Conservation (phyloP, 2,329 filamentous ascomycete genomes). For the Nigrospora oryzae region DNA sequence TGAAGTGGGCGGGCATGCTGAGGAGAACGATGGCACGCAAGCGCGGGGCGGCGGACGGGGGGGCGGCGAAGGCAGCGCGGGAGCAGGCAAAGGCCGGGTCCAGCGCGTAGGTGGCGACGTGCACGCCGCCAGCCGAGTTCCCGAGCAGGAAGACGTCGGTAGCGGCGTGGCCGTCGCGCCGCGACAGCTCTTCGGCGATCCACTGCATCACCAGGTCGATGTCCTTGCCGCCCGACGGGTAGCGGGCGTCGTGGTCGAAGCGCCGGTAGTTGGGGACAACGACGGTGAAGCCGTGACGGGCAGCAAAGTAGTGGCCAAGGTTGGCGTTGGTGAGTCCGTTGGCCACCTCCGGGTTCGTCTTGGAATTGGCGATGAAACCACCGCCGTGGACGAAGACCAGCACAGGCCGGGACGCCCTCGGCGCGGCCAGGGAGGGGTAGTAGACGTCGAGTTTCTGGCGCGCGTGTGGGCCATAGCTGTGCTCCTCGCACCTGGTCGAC, state of each 20-base stretch:
- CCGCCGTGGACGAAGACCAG: conserved; percentile 24
- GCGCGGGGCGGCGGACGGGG: conserved; percentile 6
- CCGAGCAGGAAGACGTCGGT: conserved; percentile 27
- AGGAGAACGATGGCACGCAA: conserved; percentile 13
- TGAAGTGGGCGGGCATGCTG: conserved; percentile 16
- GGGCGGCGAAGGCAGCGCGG: conserved; percentile 5
- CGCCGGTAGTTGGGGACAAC: conserved; percentile 29
- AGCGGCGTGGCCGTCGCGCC: conserved; percentile 12
- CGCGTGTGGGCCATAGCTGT: conserved; percentile 22
- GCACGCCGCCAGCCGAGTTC: conserved; percentile 30
- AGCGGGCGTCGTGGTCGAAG: conserved; percentile 26
- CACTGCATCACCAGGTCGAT: conserved; percentile 24
- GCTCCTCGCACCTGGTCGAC: conserved; percentile 17
- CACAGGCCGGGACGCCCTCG: conserved; percentile 12
- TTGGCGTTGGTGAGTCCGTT: conserved; percentile 23
- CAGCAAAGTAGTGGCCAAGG: conserved; percentile 28
- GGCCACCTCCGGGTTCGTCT: conserved; percentile 15
- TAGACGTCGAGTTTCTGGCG: conserved; percentile 31
- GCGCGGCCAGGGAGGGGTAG: conserved; percentile 7
- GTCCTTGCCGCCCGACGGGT: conserved; percentile 31
- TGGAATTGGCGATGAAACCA: conserved; percentile 22
- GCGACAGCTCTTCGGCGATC: conserved; percentile 15
- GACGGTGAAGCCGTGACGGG: conserved; percentile 21
- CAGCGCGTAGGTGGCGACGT: conserved; percentile 26
- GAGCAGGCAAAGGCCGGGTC: conserved; percentile 11